A percentile compares a stretch with the other conserved stretches of the same genome.
These are phyloP conservation scores for Auricularia sp. DNA, from an alignment of 768 basidiomycete genomes.

Conservation along the genomic window DNA sequence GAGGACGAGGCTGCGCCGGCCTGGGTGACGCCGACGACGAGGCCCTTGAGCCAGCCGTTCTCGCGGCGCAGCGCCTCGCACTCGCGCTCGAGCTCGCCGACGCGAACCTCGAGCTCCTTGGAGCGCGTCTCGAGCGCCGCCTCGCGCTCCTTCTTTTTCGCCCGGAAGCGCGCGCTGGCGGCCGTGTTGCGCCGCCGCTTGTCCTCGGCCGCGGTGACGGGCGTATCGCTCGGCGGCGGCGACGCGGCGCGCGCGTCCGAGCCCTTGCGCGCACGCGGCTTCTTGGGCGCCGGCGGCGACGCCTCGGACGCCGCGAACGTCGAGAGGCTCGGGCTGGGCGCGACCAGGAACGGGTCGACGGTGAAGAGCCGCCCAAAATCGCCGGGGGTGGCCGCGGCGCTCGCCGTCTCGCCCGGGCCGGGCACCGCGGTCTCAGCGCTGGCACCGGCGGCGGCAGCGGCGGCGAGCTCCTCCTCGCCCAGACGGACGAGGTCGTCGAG, in stretches of 20 bases:
- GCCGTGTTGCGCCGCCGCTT: conserved; percentile 91
- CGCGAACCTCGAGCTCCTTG: conserved; percentile 73
- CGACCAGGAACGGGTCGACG: conserved; percentile 33
- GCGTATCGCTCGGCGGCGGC: conserved; percentile 11
- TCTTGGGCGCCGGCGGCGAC: conserved; percentile 36
- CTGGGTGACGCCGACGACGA: conserved; percentile 73
- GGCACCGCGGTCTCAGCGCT: conserved; percentile 2
- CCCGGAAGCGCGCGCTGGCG: conserved; percentile 82
- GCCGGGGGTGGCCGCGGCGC: conserved; percentile 29
- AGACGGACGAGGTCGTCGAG: not conserved
- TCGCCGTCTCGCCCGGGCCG: conserved; percentile 17
- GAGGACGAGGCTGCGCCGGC: not conserved
- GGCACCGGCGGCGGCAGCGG: conserved; percentile 4
- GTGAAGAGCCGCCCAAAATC: conserved; percentile 25
- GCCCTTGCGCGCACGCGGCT: conserved; percentile 31
- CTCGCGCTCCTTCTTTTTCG: conserved; percentile 96
- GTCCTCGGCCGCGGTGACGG: conserved; percentile 60
- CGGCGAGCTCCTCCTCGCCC: conserved; percentile 3
- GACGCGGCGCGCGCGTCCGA: conserved; percentile 8
- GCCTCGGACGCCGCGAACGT: conserved; percentile 19
- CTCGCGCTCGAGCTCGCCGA: conserved; percentile 78
- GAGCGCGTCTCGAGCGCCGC: conserved; percentile 75
- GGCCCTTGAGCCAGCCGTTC: conserved; percentile 86
- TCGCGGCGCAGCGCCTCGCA: conserved; percentile 81
- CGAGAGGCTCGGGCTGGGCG: conserved; percentile 16